Percentiles rank a stretch among this genome's conserved stretches.
phyloP scores from a whole-genome alignment of 1,284 basidiomycete genomes.

The Gymnopus androsaceus region DNA sequence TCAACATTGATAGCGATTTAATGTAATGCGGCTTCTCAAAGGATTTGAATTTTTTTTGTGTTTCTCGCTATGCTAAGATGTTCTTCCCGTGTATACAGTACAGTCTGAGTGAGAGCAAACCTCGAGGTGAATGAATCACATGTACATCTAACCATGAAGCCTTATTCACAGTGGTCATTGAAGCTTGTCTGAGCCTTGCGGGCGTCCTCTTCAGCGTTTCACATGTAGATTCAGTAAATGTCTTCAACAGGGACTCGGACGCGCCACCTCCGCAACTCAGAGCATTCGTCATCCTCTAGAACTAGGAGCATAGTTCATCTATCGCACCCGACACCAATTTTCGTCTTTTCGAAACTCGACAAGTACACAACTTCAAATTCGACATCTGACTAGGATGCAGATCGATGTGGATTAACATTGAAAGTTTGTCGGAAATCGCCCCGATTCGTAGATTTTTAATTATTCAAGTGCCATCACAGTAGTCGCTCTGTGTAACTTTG shows the following conservation, averaged over 20 bases:
- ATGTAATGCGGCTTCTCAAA: neutral
- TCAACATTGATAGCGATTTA: neutral
- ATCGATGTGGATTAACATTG: neutral
- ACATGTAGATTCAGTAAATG: constrained; percentile 1
- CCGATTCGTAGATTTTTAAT: neutral
- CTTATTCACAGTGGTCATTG: neutral
- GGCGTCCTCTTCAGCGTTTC: neutral
- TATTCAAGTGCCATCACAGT: constrained; percentile 7
- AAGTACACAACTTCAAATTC: neutral
- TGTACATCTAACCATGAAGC: neutral
- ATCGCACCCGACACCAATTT: too few relatives aligned
- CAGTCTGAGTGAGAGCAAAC: too few relatives aligned
- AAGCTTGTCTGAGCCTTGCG: neutral
- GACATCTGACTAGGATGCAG: neutral
- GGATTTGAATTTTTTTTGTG: neutral
- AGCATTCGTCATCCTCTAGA: neutral
- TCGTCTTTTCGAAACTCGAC: too few relatives aligned
- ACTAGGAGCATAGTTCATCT: neutral
- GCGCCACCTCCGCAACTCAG: neutral
- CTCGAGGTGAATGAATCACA: neutral
- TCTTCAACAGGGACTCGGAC: neutral
- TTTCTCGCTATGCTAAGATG: constrained; percentile 4
- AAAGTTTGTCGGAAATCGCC: neutral
- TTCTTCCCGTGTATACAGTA: neutral
- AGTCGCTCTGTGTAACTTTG: neutral